Conservation (phyloP, 2,329 filamentous ascomycete species). For the Arthrobotrys pseudoclavata region DNA sequence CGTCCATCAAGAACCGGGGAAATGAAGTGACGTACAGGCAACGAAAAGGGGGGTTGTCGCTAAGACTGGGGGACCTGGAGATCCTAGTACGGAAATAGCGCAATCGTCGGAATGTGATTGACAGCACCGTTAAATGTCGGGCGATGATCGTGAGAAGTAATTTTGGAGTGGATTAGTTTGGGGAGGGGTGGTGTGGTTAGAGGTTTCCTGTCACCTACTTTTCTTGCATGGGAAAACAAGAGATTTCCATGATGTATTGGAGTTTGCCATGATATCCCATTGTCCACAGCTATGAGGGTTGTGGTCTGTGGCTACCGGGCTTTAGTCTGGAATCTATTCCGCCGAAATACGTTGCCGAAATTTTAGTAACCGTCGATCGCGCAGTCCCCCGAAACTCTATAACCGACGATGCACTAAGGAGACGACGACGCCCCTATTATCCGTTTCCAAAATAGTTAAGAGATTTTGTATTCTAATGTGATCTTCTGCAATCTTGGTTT, state of each 20-base stretch:
- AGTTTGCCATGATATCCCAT: background rate
- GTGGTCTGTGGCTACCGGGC: background rate
- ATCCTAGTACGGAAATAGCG: background rate
- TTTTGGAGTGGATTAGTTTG: conserved; percentile 31
- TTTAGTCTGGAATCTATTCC: background rate
- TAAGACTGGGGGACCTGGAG: conserved; percentile 22
- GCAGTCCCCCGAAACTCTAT: conserved; percentile 21
- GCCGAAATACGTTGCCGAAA: conserved; percentile 23
- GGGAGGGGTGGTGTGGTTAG: conserved; percentile 1
- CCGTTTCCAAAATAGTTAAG: background rate
- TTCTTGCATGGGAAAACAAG: background rate
- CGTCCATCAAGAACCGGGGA: background rate
- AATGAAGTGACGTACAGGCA: background rate
- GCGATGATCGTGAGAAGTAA: conserved; percentile 14
- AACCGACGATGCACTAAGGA: background rate
- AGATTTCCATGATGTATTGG: background rate
- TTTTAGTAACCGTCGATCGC: conserved; percentile 16
- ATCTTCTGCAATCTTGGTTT: conserved; percentile 34
- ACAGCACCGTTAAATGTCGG: conserved; percentile 35
- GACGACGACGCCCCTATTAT: conserved; percentile 1
- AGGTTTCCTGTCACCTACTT: background rate
- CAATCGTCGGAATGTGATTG: conserved; percentile 28
- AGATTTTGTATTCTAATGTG: background rate
- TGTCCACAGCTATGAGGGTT: background rate
- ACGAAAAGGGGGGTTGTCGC: conserved; percentile 18